These are phyloP conservation scores for Magnolia changhungtana DNA, from an alignment of 164 flowering plant genomes.

Conservation along the genomic window DNA sequence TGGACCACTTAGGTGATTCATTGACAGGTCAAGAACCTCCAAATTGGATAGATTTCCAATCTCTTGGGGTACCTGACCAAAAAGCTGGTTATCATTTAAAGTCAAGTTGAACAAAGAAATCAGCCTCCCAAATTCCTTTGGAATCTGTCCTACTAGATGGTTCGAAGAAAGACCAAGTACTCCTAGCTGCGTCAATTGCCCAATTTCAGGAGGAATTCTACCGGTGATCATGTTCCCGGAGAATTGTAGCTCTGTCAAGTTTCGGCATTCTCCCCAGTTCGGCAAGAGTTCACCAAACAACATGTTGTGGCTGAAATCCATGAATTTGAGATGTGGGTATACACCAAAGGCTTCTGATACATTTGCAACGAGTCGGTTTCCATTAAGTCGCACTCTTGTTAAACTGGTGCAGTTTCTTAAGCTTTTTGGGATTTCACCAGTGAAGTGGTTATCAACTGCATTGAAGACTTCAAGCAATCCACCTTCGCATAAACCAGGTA, in stretches of 20 bases:
- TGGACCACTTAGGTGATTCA: neutral
- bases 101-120: neutral
- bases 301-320: slow-evolving; percentile 24
- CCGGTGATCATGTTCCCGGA: slow-evolving; percentile 16
- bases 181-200: slow-evolving; percentile 1
- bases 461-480: neutral
- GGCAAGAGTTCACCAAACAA: slow-evolving; percentile 28
- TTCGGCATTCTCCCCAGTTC: slow-evolving; percentile 28
- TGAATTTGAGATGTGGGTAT: slow-evolving; percentile 20
- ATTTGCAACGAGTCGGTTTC: slow-evolving; percentile 41
- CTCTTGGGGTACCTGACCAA: slow-evolving; percentile 1
- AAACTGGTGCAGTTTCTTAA: slow-evolving; percentile 1
- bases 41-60: neutral
- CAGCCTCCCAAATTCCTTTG: neutral
- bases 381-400: slow-evolving; percentile 36
- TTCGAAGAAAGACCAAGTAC: slow-evolving; percentile 11
- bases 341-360: slow-evolving; percentile 33
- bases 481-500: neutral
- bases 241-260: slow-evolving; percentile 10
- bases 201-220: slow-evolving; percentile 20
- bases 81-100: slow-evolving; percentile 6
- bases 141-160: slow-evolving; percentile 17
- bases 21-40: slow-evolving; percentile 1
- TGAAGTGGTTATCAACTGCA: neutral
- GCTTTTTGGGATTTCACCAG: neutral